Evolutionary conservation across 257 asterid species (phyloP), one percentile per base, ranked within the genome.

Genomic region (Nicotiana benthamiana): DNA sequence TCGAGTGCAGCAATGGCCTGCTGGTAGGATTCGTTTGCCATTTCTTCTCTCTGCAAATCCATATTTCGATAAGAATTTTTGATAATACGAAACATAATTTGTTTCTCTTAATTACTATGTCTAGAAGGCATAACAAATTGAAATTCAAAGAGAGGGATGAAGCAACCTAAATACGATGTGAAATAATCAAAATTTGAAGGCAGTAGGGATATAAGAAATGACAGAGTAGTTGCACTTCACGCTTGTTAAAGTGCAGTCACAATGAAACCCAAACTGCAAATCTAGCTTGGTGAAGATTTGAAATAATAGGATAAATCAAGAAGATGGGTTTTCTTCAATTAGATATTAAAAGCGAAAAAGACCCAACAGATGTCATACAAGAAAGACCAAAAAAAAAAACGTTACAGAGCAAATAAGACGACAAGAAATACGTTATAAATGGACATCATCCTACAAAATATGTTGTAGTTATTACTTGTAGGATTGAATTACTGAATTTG

Each of bases 1-100:
- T 88, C 85, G 82, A 95, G 99, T 66, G 84, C 94, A 61, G 85
- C 89, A 80, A 95, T 87, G 92, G 99, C 99, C 61, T 89, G 91
- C 86, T 92, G 98, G 82, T 87, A 88, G 17, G 93, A 78, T 72
- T 90, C 92, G 48, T 89, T 91, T 6, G 88, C 90, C 97, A 93
- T 92, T 67, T 93, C 94, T 89, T 92, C 93, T 87, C 84, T 91
- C 99, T 95, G 94, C 89, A 86, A 80, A 0, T 75, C 68, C 66
- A 40, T 67, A 80, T 22, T 52, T 32, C 17, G 40, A 32, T 79
- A 63, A 66, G 63, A 67, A 83, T 30, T 52, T 17, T 72, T 48
- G 16, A 63, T 13, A 16, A 9, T 10, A 32, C 6, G 0, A 28
- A 0, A 11, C 52, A 9, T 10, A 18, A 22, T 46, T 62, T 62